These are phyloP conservation scores for Aspergillus sp. DNA, from an alignment of 2,329 filamentous ascomycete genomes.

Conservation along the genomic window DNA sequence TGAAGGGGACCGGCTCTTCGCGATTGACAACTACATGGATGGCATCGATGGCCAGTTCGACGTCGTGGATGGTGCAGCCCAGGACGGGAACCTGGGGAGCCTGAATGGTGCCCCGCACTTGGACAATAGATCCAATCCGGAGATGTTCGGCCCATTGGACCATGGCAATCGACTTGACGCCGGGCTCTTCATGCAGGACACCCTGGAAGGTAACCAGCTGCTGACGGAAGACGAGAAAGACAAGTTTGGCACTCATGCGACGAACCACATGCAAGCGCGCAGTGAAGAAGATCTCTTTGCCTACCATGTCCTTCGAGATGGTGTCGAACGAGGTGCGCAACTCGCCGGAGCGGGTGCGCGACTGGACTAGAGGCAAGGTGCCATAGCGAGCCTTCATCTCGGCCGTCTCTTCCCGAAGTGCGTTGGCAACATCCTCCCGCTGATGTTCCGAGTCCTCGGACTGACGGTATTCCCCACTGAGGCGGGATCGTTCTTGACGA, in stretches of 20 bases:
- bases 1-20: conserved; percentile 64
- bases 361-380: conserved; percentile 57
- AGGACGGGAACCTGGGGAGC: conserved; percentile 70
- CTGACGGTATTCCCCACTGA: conserved; percentile 41
- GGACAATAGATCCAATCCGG: conserved; percentile 72
- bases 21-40: conserved; percentile 62
- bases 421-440: conserved; percentile 44
- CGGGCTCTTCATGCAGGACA: conserved; percentile 63
- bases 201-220: conserved; percentile 81
- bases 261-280: conserved; percentile 76
- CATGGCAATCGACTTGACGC: conserved; percentile 68
- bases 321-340: conserved; percentile 50
- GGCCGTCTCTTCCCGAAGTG: conserved; percentile 53
- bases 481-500: conserved; percentile 36
- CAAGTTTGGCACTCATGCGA: conserved; percentile 75
- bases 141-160: conserved; percentile 85
- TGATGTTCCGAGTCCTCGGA: conserved; percentile 38
- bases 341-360: conserved; percentile 49
- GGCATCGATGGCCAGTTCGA: conserved; percentile 70
- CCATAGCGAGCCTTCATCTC: conserved; percentile 61
- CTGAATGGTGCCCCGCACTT: conserved; percentile 71
- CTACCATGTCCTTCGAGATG: conserved; percentile 52
- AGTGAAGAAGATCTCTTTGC: conserved; percentile 63
- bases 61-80: conserved; percentile 69
- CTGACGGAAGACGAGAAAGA: conserved; percentile 83